Conservation (phyloP, 306 rosid species). For the Dalbergia oliveri region DNA sequence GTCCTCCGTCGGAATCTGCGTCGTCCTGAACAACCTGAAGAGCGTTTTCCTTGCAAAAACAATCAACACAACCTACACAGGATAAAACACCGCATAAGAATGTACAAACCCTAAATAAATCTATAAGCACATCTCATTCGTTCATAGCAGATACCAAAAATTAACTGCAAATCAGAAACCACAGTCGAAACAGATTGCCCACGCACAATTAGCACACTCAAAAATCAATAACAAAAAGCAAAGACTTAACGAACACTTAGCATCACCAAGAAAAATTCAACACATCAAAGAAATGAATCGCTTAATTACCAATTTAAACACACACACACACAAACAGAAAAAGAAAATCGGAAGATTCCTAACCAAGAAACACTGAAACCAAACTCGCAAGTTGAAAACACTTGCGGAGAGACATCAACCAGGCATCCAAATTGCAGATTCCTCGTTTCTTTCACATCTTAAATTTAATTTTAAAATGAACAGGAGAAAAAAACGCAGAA, state of each 20-base stretch:
- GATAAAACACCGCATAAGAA: conserved; percentile 34
- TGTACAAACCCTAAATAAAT: conserved; percentile 15
- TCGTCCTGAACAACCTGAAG: conserved; percentile 50
- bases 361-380: not conserved
- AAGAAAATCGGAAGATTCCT: not conserved
- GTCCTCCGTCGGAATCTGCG: conserved; percentile 43
- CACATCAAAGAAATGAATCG: not conserved
- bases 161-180: not conserved
- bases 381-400: not conserved
- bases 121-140: not conserved
- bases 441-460: not conserved
- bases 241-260: not conserved
- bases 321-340: too few relatives aligned
- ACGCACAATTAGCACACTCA: not conserved
- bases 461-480: not conserved
- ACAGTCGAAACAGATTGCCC: not conserved
- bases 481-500: not conserved
- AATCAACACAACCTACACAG: conserved; percentile 60
- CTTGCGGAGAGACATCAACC: not conserved
- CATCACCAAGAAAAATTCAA: conserved; percentile 4
- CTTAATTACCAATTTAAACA: not conserved
- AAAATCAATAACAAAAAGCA: conserved; percentile 28
- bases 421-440: conserved; percentile 13
- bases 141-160: not conserved
- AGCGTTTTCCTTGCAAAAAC: conserved; percentile 44